Base-by-base conservation (phyloP, 1,284 basidiomycete species). In the Boletellus deceptivus region DNA sequence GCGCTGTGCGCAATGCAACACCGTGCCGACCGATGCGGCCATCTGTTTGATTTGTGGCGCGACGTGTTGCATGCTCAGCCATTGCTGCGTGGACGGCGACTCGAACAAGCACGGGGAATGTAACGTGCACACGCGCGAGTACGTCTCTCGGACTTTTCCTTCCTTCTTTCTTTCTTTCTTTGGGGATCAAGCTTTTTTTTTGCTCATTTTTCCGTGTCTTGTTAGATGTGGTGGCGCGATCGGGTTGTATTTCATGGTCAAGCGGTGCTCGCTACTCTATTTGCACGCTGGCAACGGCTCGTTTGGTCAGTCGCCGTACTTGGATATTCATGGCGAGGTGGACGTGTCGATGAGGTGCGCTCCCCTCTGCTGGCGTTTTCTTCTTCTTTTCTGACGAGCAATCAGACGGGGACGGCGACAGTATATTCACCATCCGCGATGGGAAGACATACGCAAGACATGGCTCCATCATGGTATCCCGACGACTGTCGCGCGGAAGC, bases 91-190 rank as follows among this genome's bases (percentile, higher is more conserved):
- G 59, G 91, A 94, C 59, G 63, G 73, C 22, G 87, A 92, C 38
- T 70, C 75, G 42, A 75, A 74, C 73, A 80, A 48, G 70, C 83
- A 52, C 70, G 90, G 75, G 73, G 97, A 99, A 68, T 98, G 96
- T 70, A 99, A 98, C 69, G 83, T 91, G 75, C 97, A 99, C 69
- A 90, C 89, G 58, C 79, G 93, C 77, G 88, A 91, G 91, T 97
- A 68, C 70, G 93, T 84, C 16, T 22, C 16, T 22, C 13, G 36
- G 10, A 11, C 13, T 43, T 31, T 4, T 18, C n/a, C n/a, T n/a
- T n/a, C n/a, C n/a, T n/a, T n/a, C n/a, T n/a, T n/a, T n/a, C n/a
- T n/a, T n/a, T n/a, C 13, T 4, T 5, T 1, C n/a, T 9, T 9
- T 8, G 2, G 25, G 25, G 25, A 27, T 13, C 27, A 29, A 29